Evolutionary conservation across 1,139 yeast genomes (phyloP), one percentile per base, ranked within the genome.

Genomic region (Hemisphaericaspora xylanilytica): DNA sequence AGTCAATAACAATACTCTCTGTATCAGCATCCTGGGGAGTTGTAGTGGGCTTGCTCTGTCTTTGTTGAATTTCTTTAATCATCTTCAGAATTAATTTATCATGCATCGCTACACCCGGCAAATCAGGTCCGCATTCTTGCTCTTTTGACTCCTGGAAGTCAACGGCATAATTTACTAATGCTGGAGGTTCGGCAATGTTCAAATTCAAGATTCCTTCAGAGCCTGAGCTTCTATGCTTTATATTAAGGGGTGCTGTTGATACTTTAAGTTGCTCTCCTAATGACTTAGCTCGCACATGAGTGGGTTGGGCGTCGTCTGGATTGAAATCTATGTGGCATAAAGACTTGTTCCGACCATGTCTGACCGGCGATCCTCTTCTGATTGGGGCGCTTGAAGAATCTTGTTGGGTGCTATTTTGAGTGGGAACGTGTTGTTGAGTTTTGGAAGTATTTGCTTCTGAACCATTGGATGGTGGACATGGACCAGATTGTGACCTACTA

Each of bases 1-100:
- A 57, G 45, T 73, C 77, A 34, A 72, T 68, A 3, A 64, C 50
- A 31, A 64, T 66, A 50, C 74, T 70, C 35, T 63, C 71, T 2
- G 58, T 51, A 28, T 70, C 75, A 3, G 42, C 31, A 25, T 27
- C 28, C 22, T 20, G 8, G n/a, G n/a, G n/a, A n/a, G n/a, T 9
- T 20, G 8, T 9, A 20, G 8, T 9, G 9, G 22, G 9, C 22
- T 9, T 20, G n/a, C 9, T 16, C 18, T 22, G 17, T 9, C n/a
- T 32, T 5, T 11, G n/a, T 24, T 32, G 22, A 7, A 22, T 32
- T 14, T 35, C 37, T 11, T 24, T 27, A 12, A 29, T n/a, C 12
- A 13, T 21, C 5, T 30, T 22, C 21, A 21, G 22, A 12, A 15
- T 20, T 11, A 35, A 15, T 13, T 10, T 28, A 12, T 46, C 47